Conservation (phyloP, 2,329 filamentous ascomycete species). For the Phoma sp. region DNA sequence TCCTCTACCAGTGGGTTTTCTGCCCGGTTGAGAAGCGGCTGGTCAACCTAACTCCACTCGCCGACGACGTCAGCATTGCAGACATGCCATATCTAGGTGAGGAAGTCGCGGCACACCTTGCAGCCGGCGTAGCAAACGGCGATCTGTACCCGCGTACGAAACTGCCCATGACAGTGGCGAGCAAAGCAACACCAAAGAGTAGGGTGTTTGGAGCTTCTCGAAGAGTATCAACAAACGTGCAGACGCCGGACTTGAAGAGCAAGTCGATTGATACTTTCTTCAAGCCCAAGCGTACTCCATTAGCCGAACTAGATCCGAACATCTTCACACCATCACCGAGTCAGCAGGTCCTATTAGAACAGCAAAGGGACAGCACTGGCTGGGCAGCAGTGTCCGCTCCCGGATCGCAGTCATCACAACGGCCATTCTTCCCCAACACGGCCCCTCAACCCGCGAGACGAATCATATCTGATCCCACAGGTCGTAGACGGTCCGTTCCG, state of each 20-base stretch:
- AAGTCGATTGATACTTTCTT: constrained; percentile 71
- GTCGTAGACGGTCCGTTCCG: constrained; percentile 53
- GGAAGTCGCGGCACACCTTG: constrained; percentile 71
- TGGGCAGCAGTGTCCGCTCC: constrained; percentile 62
- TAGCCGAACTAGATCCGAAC: constrained; percentile 73
- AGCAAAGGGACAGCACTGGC: constrained; percentile 57
- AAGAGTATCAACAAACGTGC: constrained; percentile 23
- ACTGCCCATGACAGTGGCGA: constrained; percentile 56
- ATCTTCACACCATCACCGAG: constrained; percentile 70
- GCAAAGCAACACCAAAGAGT: constrained; percentile 42
- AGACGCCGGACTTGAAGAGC: constrained; percentile 62
- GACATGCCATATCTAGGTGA: constrained; percentile 83
- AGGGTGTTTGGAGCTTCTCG: constrained; percentile 50
- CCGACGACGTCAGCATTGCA: constrained; percentile 66
- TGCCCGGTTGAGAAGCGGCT: constrained; percentile 75
- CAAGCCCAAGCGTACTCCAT: constrained; percentile 66
- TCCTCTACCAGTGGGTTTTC: constrained; percentile 93
- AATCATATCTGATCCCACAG: constrained; percentile 43
- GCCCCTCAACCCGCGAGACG: constrained; percentile 53
- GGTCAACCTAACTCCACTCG: constrained; percentile 75
- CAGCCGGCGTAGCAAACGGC: constrained; percentile 76
- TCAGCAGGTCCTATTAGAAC: constrained; percentile 64
- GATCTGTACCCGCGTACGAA: constrained; percentile 93
- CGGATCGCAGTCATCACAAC: constrained; percentile 44
- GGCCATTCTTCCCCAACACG: constrained; percentile 40